Evolutionary conservation across 805 yeast species (phyloP).

Genomic region (Yarrowia sp.): DNA sequence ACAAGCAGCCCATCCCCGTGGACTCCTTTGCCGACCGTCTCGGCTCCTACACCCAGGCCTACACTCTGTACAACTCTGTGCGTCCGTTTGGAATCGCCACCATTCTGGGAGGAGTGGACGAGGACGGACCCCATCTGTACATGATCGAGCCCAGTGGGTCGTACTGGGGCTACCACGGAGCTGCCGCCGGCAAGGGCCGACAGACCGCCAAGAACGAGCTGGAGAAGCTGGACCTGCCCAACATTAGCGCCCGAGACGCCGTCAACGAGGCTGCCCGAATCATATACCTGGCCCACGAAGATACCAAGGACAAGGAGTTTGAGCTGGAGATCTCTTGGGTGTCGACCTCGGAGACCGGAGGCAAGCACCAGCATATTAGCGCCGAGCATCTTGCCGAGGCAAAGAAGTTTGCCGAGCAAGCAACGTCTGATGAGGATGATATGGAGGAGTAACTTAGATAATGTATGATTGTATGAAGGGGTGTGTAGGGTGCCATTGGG

Average conservation of each 20-base stretch:
- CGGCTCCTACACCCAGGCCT: conserved; percentile 92
- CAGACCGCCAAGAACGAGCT: conserved; percentile 97
- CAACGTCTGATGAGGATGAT: conserved; percentile 77
- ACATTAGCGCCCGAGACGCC: conserved; percentile 77
- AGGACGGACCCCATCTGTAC: conserved; percentile 87
- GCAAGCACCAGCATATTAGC: conserved; percentile 81
- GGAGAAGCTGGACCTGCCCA: conserved; percentile 81
- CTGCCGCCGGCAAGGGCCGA: conserved; percentile 98
- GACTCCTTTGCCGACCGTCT: conserved; percentile 85
- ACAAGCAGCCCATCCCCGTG: conserved; percentile 77
- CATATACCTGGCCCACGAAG: conserved; percentile 94
- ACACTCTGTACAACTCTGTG: conserved; percentile 94
- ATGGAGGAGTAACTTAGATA: conserved; percentile 57
- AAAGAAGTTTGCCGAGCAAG: conserved; percentile 79
- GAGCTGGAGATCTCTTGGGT: conserved; percentile 95
- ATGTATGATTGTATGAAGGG: not conserved
- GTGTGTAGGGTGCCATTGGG: too few species aligned
- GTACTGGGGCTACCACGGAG: conserved; percentile 97
- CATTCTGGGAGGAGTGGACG: conserved; percentile 92
- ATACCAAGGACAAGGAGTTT: conserved; percentile 95
- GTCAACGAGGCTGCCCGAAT: conserved; percentile 93
- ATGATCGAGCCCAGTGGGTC: conserved; percentile 98
- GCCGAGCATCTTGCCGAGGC: conserved; percentile 83
- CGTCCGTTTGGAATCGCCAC: conserved; percentile 97
- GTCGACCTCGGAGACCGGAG: conserved; percentile 74